Base-by-base conservation (phyloP, 441 rosid species). In the Jatropha podagrica region DNA sequence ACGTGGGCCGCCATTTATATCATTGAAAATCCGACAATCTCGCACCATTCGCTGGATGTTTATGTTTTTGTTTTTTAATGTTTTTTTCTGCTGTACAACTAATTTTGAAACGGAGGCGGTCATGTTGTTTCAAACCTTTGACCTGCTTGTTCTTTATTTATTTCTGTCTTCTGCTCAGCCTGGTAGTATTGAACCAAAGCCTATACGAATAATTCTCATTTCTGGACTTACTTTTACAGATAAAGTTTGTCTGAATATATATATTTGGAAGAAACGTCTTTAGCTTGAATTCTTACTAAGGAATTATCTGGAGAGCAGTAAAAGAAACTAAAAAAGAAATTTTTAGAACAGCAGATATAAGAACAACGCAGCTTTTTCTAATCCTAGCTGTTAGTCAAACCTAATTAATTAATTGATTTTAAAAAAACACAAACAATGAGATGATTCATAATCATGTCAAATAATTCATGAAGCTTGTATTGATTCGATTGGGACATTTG, bases 1-100 rank as follows among this genome's bases (percentile, higher is more conserved):
- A 42, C 7, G 77, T 65, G 72, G 66, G 49, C 46, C 58, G 46
- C 55, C 77, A 67, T 75, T 73, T 15, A 9, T 11, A n/a, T 0
- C 54, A 17, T 5, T 40, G 2, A n/a, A 65, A 20, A 38, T 15
- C 51, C 62, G 62, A 64, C 37, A 51, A 51, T 64, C 4, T 51
- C 64, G 68, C 62, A 20, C 64, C 27, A 6, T 69, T 63, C 8
- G 38, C 27, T 26, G 69, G 64, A 40, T 59, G 51, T 71, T 51
- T 49, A 40, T 59, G 51, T 71, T 51, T 49, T 17, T 12, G 11
- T 11, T 58, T 7, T 55, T 41, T 20, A 7, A 54, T 41, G 0
- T 65, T 41, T 11, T 9, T 12, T 20, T 20, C 6, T 20, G 58
- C 14, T 1, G 8, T 74, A 51, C 77, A 72, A 44, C 67, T 40